Conservation (phyloP, 2,329 filamentous ascomycete genomes). For the Pseudopithomyces maydicus region DNA sequence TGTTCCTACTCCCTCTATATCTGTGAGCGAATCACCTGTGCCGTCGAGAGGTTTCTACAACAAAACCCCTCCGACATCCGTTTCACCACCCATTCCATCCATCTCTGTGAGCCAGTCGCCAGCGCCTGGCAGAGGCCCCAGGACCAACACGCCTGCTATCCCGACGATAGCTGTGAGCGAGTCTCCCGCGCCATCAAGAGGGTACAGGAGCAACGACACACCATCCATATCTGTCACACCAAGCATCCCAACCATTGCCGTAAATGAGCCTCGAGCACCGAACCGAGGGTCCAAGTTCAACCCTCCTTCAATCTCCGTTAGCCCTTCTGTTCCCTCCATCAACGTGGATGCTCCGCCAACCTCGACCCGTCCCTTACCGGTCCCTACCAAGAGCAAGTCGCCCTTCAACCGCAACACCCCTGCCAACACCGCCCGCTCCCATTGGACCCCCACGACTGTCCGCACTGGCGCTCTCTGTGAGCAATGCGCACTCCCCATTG, state of each 20-base stretch:
- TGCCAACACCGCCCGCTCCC: constrained; percentile 46
- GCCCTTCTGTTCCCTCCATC: constrained; percentile 32
- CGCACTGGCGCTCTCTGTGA: constrained; percentile 76
- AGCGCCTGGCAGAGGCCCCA: not conserved
- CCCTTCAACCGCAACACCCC: constrained; percentile 42
- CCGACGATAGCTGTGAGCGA: constrained; percentile 3
- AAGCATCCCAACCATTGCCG: constrained; percentile 21
- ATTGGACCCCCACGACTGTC: constrained; percentile 53
- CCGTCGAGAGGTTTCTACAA: constrained; percentile 7
- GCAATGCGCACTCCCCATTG: constrained; percentile 81
- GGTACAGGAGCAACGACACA: constrained; percentile 4
- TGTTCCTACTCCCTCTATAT: constrained; percentile 8
- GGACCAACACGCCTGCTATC: constrained; percentile 3
- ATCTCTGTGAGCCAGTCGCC: constrained; percentile 26
- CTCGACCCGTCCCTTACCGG: constrained; percentile 55
- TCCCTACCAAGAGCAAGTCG: constrained; percentile 52
- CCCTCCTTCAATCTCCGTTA: constrained; percentile 30
- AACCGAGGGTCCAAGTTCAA: constrained; percentile 15
- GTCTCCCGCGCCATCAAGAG: constrained; percentile 7
- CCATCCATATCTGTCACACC: constrained; percentile 22
- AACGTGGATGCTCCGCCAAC: constrained; percentile 27
- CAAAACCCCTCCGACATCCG: constrained; percentile 16
- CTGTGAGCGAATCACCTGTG: constrained; percentile 2
- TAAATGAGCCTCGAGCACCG: constrained; percentile 22
- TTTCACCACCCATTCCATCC: constrained; percentile 20